Evolutionary conservation across 1,284 basidiomycete species (phyloP).

Genomic region (Termitomyces sp.): DNA sequence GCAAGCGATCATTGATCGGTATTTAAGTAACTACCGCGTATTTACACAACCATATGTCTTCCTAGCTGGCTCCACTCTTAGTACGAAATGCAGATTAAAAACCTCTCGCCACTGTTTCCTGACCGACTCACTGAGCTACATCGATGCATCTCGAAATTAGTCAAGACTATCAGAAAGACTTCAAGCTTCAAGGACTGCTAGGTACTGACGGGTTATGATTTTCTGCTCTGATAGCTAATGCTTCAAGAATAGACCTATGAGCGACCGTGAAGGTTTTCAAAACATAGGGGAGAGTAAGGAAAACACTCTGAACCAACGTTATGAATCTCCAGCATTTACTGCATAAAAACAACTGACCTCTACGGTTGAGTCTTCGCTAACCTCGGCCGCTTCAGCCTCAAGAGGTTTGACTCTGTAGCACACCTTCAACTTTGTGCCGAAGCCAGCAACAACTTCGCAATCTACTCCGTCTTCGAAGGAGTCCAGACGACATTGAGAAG

Average conservation of each 20-base stretch:
- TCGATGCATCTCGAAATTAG: not conserved
- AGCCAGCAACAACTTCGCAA: slow-evolving; percentile 26
- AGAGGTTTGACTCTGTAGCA: slow-evolving; percentile 24
- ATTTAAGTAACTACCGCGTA: not conserved
- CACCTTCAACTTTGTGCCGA: slow-evolving; percentile 27
- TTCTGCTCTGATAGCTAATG: not conserved
- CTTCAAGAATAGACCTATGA: not conserved
- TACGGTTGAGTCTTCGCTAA: slow-evolving; percentile 9
- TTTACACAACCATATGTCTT: not conserved
- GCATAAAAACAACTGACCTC: slow-evolving; percentile 3
- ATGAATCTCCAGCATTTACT: not conserved
- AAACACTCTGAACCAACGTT: not conserved
- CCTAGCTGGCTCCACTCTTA: not conserved
- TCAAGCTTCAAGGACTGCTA: not conserved
- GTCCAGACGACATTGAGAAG: slow-evolving; percentile 24
- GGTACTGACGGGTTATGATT: not conserved
- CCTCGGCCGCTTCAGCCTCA: slow-evolving; percentile 13
- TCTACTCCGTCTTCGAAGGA: slow-evolving; percentile 28
- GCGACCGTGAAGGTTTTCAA: not conserved
- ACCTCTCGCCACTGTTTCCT: not conserved
- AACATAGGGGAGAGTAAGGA: not conserved
- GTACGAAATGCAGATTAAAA: not conserved
- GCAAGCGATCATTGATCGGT: slow-evolving; percentile 2
- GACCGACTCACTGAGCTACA: not conserved
- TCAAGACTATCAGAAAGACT: not conserved